Conservation (phyloP, 306 rosid species). For the Arachis hypogaea region DNA sequence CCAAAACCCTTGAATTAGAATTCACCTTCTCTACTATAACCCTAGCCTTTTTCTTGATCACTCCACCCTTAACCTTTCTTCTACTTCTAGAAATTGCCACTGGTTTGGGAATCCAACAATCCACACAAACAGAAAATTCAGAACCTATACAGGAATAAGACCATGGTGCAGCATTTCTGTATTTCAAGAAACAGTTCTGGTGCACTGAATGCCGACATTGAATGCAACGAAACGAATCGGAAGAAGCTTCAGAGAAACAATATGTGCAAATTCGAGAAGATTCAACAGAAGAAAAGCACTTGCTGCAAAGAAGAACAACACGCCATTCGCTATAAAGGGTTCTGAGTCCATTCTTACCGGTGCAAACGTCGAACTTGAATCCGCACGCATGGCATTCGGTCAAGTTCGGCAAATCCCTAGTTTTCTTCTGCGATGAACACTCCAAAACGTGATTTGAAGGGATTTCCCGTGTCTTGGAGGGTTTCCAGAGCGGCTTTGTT, state of each 20-base stretch:
- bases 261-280: slow-evolving; percentile 74
- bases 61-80: slow-evolving; percentile 32
- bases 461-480: slow-evolving; percentile 24
- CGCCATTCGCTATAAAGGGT: slow-evolving; percentile 82
- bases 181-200: slow-evolving; percentile 46
- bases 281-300: slow-evolving; percentile 55
- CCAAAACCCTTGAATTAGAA: slow-evolving; percentile 55
- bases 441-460: slow-evolving; percentile 9
- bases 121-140: slow-evolving; percentile 59
- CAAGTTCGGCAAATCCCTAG: slow-evolving; percentile 71
- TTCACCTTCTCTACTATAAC: slow-evolving; percentile 34
- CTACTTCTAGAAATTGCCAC: slow-evolving; percentile 53
- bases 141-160: slow-evolving; percentile 51
- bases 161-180: slow-evolving; percentile 51
- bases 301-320: slow-evolving; percentile 72
- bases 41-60: slow-evolving; percentile 41
- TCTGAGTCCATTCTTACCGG: slow-evolving; percentile 60
- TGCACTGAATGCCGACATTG: slow-evolving; percentile 64
- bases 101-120: slow-evolving; percentile 76
- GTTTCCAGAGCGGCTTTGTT: not conserved
- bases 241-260: slow-evolving; percentile 51
- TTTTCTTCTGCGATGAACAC: slow-evolving; percentile 51
- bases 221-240: slow-evolving; percentile 47
- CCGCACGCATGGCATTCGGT: slow-evolving; percentile 77
- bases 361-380: slow-evolving; percentile 56